A percentile compares a stretch with the other conserved stretches of the same genome.
phyloP scores from a whole-genome alignment of 768 basidiomycete genomes.

The Phylloporus sp. region DNA sequence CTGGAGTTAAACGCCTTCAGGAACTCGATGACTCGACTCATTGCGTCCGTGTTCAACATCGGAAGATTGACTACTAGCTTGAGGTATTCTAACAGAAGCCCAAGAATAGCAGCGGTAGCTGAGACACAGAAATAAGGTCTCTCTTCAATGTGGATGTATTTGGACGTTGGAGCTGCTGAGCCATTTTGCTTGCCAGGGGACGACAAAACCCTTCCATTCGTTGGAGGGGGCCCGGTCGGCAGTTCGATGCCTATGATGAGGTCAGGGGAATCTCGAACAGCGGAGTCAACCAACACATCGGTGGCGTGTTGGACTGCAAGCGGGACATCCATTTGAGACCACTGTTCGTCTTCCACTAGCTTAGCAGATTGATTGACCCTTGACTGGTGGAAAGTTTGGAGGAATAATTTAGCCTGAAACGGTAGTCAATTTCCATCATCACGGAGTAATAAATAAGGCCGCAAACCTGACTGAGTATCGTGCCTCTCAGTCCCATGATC shows the following conservation, averaged over 20 bases:
- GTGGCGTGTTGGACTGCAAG: constrained; percentile 63
- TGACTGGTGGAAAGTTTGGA: constrained; percentile 80
- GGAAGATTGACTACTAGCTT: constrained; percentile 83
- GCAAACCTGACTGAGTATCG: constrained; percentile 66
- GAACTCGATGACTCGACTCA: constrained; percentile 92
- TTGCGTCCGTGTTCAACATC: constrained; percentile 90
- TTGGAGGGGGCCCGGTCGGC: not conserved
- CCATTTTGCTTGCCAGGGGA: constrained; percentile 20
- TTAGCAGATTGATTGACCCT: constrained; percentile 79
- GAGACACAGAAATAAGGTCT: constrained; percentile 79
- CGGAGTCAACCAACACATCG: constrained; percentile 72
- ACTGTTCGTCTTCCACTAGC: constrained; percentile 93
- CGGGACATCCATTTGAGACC: constrained; percentile 75
- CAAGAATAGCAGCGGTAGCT: constrained; percentile 75
- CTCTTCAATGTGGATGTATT: constrained; percentile 77
- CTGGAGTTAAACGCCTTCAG: constrained; percentile 97
- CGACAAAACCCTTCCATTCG: constrained; percentile 12
- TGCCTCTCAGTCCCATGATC: constrained; percentile 90
- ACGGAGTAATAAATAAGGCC: not conserved
- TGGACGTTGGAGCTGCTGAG: constrained; percentile 35
- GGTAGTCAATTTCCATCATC: not conserved
- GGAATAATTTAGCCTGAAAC: constrained; percentile 76
- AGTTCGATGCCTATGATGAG: constrained; percentile 39
- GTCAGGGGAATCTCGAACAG: constrained; percentile 76
- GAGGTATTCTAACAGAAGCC: constrained; percentile 79